Evolutionary conservation across 331 rosid species (phyloP).

Genomic region (Saraca asoca): DNA sequence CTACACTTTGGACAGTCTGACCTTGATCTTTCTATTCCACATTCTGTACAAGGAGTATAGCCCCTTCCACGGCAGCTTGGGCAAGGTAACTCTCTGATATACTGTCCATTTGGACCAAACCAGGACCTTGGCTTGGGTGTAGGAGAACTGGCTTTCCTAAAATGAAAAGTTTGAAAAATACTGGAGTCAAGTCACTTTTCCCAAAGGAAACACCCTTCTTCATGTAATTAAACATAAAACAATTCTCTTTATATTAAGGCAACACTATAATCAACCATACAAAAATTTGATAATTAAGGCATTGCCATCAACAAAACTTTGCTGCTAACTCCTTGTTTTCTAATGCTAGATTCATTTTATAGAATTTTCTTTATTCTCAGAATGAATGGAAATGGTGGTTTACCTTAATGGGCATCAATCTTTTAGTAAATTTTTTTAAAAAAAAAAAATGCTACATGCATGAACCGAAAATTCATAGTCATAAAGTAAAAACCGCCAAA

Average conservation of each 20-base stretch:
- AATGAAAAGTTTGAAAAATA: constrained; percentile 10
- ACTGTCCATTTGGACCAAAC: constrained; percentile 93
- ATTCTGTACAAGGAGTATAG: constrained; percentile 81
- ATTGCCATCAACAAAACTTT: too few relatives aligned
- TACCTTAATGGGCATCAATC: constrained; percentile 5
- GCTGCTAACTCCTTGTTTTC: too few relatives aligned
- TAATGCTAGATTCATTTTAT: neutral
- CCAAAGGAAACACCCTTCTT: neutral
- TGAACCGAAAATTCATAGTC: neutral
- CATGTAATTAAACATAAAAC: neutral
- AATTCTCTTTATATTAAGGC: too few relatives aligned
- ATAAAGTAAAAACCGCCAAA: neutral
- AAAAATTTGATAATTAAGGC: neutral
- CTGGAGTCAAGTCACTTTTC: neutral
- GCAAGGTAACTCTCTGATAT: constrained; percentile 91
- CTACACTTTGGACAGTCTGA: constrained; percentile 77
- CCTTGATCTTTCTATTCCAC: constrained; percentile 90
- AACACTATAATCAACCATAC: neutral
- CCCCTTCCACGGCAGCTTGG: constrained; percentile 98
- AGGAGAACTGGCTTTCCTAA: constrained; percentile 55
- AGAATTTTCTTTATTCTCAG: neutral
- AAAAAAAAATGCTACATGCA: neutral
- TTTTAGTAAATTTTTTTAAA: neutral
- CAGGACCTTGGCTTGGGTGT: constrained; percentile 68
- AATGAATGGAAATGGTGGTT: neutral